Percentiles rank a stretch among this genome's conserved stretches.
Conservation (phyloP, 129 eudicot genomes). For the Escallonia rubra region DNA sequence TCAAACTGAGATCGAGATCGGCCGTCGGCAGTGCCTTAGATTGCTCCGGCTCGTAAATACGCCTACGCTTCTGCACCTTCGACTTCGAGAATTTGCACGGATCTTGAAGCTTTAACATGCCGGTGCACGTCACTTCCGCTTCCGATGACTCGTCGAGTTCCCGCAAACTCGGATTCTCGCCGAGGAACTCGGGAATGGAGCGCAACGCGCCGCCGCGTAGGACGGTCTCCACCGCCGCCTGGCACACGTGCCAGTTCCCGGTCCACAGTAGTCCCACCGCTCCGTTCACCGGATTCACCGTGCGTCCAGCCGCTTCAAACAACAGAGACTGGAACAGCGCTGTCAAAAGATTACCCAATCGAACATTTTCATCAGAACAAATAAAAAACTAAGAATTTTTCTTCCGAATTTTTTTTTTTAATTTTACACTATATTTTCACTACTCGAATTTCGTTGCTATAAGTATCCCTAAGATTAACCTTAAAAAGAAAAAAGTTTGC, state of each 20-base stretch:
- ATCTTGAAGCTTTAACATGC: constrained; percentile 25
- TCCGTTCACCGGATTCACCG: constrained; percentile 92
- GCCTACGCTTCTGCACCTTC: constrained; percentile 44
- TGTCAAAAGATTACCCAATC: constrained; percentile 16
- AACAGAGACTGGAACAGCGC: constrained; percentile 85
- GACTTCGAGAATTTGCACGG: constrained; percentile 11
- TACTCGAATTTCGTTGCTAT: too few species aligned
- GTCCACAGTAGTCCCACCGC: constrained; percentile 85
- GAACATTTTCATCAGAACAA: background rate
- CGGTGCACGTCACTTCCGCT: constrained; percentile 19
- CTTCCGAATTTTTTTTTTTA: too few species aligned
- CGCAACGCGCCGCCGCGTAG: constrained; percentile 76
- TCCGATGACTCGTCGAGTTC: constrained; percentile 48
- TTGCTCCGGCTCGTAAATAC: constrained; percentile 16
- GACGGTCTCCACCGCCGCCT: constrained; percentile 85
- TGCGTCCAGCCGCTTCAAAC: constrained; percentile 92
- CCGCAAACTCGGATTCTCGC: constrained; percentile 24
- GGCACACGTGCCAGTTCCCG: constrained; percentile 95
- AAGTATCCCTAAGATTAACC: too few species aligned
- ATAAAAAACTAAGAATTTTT: background rate
- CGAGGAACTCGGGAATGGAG: constrained; percentile 60
- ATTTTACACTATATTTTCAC: too few species aligned
- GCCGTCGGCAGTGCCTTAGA: constrained; percentile 8
- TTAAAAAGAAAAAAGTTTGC: too few species aligned
- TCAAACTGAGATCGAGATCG: constrained; percentile 50